Conservation (phyloP, 1,139 yeast species). For the Pichia cactophila region DNA sequence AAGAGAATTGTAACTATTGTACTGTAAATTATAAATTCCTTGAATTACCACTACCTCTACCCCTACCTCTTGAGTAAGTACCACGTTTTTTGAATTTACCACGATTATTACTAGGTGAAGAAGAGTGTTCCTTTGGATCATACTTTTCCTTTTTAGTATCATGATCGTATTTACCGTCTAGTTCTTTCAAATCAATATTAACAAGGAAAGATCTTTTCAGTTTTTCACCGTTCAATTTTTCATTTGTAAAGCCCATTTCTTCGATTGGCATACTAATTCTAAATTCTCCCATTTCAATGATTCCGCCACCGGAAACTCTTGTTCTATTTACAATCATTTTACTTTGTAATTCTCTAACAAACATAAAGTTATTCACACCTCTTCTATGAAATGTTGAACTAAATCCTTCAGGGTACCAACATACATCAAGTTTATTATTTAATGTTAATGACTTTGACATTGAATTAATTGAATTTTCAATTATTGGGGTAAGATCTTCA, state of each 20-base stretch:
- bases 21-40: not conserved
- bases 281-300: slow-evolving; percentile 28
- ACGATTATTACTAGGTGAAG: not conserved
- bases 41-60: not conserved
- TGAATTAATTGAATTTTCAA: slow-evolving; percentile 5
- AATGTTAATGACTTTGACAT: slow-evolving; percentile 7
- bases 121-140: not conserved
- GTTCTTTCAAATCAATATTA: slow-evolving; percentile 31
- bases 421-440: slow-evolving; percentile 17
- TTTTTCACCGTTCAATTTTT: slow-evolving; percentile 12
- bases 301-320: slow-evolving; percentile 17
- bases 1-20: not conserved
- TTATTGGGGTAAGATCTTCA: not conserved
- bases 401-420: slow-evolving; percentile 36
- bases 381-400: slow-evolving; percentile 37
- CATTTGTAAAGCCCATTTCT: slow-evolving; percentile 17
- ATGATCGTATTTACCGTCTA: slow-evolving; percentile 22
- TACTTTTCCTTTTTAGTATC: slow-evolving; percentile 1
- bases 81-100: slow-evolving; percentile 5
- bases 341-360: slow-evolving; percentile 37
- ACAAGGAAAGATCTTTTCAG: slow-evolving; percentile 31
- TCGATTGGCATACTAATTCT: slow-evolving; percentile 32
- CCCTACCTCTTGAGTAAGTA: slow-evolving; percentile 1
- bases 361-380: slow-evolving; percentile 37
- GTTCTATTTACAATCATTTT: slow-evolving; percentile 33